Evolutionary conservation across 129 eudicot species (phyloP), one percentile per base, ranked within the genome.

Genomic region (Flaveria robusta): DNA sequence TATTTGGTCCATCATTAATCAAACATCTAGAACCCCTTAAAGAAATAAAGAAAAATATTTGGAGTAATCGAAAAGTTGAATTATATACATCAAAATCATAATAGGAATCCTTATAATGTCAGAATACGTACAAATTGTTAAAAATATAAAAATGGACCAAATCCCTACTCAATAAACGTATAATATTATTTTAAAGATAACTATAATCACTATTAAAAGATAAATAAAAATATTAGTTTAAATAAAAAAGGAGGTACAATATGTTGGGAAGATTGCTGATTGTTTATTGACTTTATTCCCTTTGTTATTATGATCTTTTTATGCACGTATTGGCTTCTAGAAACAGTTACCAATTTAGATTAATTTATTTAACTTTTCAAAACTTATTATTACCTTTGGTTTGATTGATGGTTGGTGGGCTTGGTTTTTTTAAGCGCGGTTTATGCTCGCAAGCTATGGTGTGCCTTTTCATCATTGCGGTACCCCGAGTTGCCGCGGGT

Each of bases 301-400:
- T 2, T 52, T 18, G 3, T 20, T 50, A 11, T 70, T 18, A 70
- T 70, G 45, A 47, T 55, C 66, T 37, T 55, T 34, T 20, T 39
- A 34, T 22, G 34, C 22, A 39, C 54, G 49, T 31, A 23, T 54
- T 22, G 51, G 22, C 68, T 55, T 72, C 77, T 72, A 72, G 77
- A 72, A 72, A 37, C 68, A 55, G 20, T 29, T 71, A 18, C 62
- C 18, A 42, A 37, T n/a, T 26, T n/a, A 23, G 3, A 70, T n/a
- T n/a, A 70, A 51, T 50, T 43, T 49, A 70, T 27, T 50, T 4
- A n/a, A n/a, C n/a, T n/a, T n/a, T n/a, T n/a, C n/a, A n/a, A n/a
- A n/a, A n/a, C n/a, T n/a, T n/a, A n/a, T n/a, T n/a, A n/a, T n/a
- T n/a, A n/a, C n/a, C n/a, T n/a, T n/a, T n/a, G n/a, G n/a, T n/a